phyloP scores from a whole-genome alignment of 208 protist species.

The Strigomonas oncopelti region DNA sequence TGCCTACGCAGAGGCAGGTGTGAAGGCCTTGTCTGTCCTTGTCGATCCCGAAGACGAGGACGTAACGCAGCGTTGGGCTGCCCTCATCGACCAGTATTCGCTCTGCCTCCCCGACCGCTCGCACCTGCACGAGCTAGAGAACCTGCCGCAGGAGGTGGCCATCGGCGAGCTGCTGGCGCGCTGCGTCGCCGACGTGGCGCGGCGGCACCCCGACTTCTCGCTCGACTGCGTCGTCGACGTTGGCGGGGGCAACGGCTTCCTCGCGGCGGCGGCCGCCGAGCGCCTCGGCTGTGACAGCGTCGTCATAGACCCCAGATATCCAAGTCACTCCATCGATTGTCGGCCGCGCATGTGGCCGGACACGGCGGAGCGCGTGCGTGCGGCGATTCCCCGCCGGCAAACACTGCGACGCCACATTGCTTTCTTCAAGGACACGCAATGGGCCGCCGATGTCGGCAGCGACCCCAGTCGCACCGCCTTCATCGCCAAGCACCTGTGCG shows the following conservation, averaged over 20 bases:
- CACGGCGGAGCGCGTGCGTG: conserved; percentile 19
- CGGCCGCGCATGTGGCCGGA: conserved; percentile 50
- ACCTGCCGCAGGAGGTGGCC: conserved; percentile 77
- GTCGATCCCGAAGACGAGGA: background rate
- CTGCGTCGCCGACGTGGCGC: conserved; percentile 1
- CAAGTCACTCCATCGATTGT: conserved; percentile 71
- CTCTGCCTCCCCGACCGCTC: conserved; percentile 69
- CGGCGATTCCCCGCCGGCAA: conserved; percentile 23
- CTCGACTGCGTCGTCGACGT: conserved; percentile 66
- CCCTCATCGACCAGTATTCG: conserved; percentile 64
- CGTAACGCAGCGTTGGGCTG: background rate
- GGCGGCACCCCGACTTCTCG: conserved; percentile 9
- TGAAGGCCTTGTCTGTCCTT: background rate
- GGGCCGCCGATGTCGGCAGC: conserved; percentile 28
- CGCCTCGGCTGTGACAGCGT: conserved; percentile 49
- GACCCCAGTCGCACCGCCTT: conserved; percentile 40
- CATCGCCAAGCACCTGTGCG: conserved; percentile 83
- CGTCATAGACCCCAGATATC: conserved; percentile 69
- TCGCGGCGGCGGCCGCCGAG: conserved; percentile 65
- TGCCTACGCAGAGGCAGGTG: background rate
- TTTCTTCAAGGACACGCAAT: conserved; percentile 47
- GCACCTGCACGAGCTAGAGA: conserved; percentile 76
- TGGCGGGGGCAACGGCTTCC: conserved; percentile 78
- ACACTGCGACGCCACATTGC: conserved; percentile 33
- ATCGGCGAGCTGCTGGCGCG: conserved; percentile 57